Base-by-base conservation (phyloP, 1,139 yeast genomes). In the Magnusiomyces paraingens region DNA sequence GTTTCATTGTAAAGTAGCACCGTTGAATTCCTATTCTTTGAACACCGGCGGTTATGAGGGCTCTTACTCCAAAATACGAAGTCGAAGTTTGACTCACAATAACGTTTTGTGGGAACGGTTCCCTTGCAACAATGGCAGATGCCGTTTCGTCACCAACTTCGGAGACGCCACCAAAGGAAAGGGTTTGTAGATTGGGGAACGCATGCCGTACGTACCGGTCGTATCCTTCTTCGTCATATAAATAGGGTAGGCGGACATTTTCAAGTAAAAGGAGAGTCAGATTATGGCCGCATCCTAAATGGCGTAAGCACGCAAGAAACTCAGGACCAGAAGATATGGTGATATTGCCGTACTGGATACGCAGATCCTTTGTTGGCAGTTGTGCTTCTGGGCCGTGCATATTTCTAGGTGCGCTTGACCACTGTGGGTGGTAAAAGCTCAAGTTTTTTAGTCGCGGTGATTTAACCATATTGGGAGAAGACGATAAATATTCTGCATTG, bases 91-190 rank as follows among this genome's bases (percentile, higher is more conserved):
- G 49, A 17, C 49, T 46, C 8, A 46, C 26, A 11, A 46, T 46
- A 26, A 46, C 40, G 10, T 15, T 17, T 35, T 32, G 18, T 12
- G 49, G 49, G 11, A 46, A 46, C 10, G 49, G 49, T 11, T 46
- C 11, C 26, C 21, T 17, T 46, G 18, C 41, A 2, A 46, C 41
- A 35, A 46, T 46, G n/a, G 49, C 49, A 6, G 41, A n/a, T 5
- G 49, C 40, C 6, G 49, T 46, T n/a, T 11, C 29, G 12, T 46
- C 41, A 2, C 40, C 40, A 14, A 46, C 49, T 32, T 46, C 49
- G 2, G 41, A 5, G 15, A 32, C 36, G 10, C 49, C 49, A 2
- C 29, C 49, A n/a, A 46, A 20, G 21, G 49, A 46, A 29, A 46
- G 15, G 12, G 18, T 21, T 35, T 46, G 29, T 1, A 46, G 49